Percentiles rank a stretch among this genome's conserved stretches.
Conservation (phyloP, 2,329 filamentous ascomycete species). For the Chaetomiaceae sp. region DNA sequence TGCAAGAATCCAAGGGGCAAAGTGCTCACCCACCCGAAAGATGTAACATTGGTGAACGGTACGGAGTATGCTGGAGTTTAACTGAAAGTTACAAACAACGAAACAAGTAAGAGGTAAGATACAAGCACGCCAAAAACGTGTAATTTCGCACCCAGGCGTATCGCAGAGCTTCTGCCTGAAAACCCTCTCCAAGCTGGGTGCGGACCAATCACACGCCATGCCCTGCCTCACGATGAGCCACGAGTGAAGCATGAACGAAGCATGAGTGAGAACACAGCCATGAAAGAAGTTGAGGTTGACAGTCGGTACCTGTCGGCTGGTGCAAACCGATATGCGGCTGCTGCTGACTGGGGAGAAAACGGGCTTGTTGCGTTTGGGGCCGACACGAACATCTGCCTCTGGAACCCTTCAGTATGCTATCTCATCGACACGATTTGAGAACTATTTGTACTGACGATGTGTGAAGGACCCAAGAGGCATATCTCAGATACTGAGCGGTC, state of each 20-base stretch:
- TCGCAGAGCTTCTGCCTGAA: too few species aligned
- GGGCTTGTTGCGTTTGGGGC: conserved; percentile 82
- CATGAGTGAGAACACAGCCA: conserved; percentile 12
- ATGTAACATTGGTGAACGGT: too few species aligned
- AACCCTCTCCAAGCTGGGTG: too few species aligned
- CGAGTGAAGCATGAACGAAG: not conserved
- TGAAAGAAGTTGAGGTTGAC: conserved; percentile 27
- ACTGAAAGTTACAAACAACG: too few species aligned
- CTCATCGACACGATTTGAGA: too few species aligned
- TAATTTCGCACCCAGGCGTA: too few species aligned
- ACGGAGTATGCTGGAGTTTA: too few species aligned
- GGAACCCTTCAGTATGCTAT: conserved; percentile 66
- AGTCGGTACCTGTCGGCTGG: conserved; percentile 64
- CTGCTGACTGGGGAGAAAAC: conserved; percentile 77
- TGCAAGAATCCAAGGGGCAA: too few species aligned
- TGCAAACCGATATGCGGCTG: conserved; percentile 82
- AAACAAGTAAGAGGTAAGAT: too few species aligned
- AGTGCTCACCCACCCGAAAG: too few species aligned
- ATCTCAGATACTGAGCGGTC: conserved; percentile 62
- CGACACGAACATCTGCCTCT: conserved; percentile 81
- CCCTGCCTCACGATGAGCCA: conserved; percentile 2
- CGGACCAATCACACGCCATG: conserved; percentile 2
- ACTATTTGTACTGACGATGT: not conserved
- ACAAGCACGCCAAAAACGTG: too few species aligned
- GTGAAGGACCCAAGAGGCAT: conserved; percentile 48